phyloP scores from a whole-genome alignment of 345 rosid genomes.

The Gossypium arboreum region DNA sequence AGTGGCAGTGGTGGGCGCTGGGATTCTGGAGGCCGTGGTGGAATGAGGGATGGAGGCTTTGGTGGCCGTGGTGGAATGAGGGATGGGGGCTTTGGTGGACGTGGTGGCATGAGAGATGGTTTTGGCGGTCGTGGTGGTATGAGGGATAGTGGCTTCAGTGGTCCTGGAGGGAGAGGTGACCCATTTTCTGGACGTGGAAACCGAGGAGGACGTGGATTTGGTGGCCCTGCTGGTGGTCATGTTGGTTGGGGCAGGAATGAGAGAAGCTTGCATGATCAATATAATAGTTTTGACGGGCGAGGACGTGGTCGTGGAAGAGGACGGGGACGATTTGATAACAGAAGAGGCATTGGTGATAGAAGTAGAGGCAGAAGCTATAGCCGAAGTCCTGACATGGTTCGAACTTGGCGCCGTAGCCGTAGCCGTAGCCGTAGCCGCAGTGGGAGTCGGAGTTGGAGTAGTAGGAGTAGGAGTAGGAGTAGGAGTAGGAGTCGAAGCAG shows the following conservation, averaged over 20 bases:
- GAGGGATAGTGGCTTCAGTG: slow-evolving; percentile 45
- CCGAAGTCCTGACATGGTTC: slow-evolving; percentile 66
- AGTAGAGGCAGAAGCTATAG: slow-evolving; percentile 65
- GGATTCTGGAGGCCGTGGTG: slow-evolving; percentile 62
- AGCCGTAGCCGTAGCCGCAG: slow-evolving; percentile 39
- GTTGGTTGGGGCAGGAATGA: slow-evolving; percentile 53
- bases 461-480: neutral
- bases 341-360: slow-evolving; percentile 49
- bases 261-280: slow-evolving; percentile 52
- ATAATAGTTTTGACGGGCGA: slow-evolving; percentile 53
- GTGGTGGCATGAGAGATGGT: slow-evolving; percentile 33
- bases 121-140: slow-evolving; percentile 43
- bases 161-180: slow-evolving; percentile 47
- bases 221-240: slow-evolving; percentile 48
- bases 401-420: slow-evolving; percentile 46
- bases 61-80: slow-evolving; percentile 50
- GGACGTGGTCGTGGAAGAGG: slow-evolving; percentile 74
- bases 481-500: neutral
- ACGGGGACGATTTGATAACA: slow-evolving; percentile 68
- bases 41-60: slow-evolving; percentile 41
- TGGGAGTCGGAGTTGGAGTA: slow-evolving; percentile 25
- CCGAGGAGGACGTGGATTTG: slow-evolving; percentile 62
- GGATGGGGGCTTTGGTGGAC: slow-evolving; percentile 39
- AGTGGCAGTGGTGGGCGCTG: slow-evolving; percentile 57
- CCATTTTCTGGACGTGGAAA: slow-evolving; percentile 57